Evolutionary conservation across 805 yeast genomes (phyloP).

Genomic region (Pichia thaimueangensis): DNA sequence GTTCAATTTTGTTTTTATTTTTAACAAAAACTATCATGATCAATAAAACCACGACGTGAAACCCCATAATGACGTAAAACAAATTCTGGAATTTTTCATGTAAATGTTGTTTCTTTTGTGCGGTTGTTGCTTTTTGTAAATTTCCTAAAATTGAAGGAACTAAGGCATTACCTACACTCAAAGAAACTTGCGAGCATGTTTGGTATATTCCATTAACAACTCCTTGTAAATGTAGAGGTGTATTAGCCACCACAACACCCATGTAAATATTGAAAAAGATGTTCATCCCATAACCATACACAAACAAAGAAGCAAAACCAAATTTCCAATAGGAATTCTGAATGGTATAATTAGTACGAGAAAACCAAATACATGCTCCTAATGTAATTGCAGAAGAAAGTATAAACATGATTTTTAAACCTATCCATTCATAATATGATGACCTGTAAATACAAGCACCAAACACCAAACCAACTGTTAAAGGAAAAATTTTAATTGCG

Average conservation of each 20-base stretch:
- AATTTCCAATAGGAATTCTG: slow-evolving; percentile 21
- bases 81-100: slow-evolving; percentile 7
- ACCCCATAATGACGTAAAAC: slow-evolving; percentile 9
- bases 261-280: slow-evolving; percentile 31
- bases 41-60: slow-evolving; percentile 1
- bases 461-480: slow-evolving; percentile 26
- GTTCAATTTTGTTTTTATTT: neutral
- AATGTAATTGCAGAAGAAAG: slow-evolving; percentile 11
- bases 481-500: slow-evolving; percentile 32
- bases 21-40: neutral
- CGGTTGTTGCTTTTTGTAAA: neutral
- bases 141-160: slow-evolving; percentile 15
- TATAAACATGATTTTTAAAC: slow-evolving; percentile 15
- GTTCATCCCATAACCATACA: slow-evolving; percentile 21
- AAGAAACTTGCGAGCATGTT: slow-evolving; percentile 14
- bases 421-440: slow-evolving; percentile 17
- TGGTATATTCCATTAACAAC: slow-evolving; percentile 16
- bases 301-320: slow-evolving; percentile 21
- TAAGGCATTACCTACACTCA: slow-evolving; percentile 16
- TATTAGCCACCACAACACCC: slow-evolving; percentile 24
- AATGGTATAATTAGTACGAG: slow-evolving; percentile 14
- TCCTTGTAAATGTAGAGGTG: slow-evolving; percentile 19
- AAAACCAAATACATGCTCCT: slow-evolving; percentile 19
- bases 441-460: slow-evolving; percentile 23
- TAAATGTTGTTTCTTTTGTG: neutral